A percentile compares a stretch with the other conserved stretches of the same genome.
Conservation (phyloP, 768 basidiomycete species). For the Naganishia vishniacii region DNA sequence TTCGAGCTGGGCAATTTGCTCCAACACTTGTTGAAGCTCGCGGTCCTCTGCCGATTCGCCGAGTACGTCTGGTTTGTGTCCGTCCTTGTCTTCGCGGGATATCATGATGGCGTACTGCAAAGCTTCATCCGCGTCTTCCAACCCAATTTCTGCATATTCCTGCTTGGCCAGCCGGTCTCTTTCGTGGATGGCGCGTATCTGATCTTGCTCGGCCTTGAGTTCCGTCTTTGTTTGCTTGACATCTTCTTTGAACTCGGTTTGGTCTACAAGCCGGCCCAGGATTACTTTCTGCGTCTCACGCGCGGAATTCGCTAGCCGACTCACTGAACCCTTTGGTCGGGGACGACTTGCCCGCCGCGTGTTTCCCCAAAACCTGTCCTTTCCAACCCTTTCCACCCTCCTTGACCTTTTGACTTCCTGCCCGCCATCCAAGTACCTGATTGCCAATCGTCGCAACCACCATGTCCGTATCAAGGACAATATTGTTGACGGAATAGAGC, state of each 20-base stretch:
- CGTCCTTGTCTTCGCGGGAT: slow-evolving; percentile 35
- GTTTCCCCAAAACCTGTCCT: slow-evolving; percentile 28
- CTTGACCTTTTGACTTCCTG: slow-evolving; percentile 38
- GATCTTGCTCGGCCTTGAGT: slow-evolving; percentile 23
- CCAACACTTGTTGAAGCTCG: slow-evolving; percentile 11
- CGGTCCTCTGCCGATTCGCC: slow-evolving; percentile 10
- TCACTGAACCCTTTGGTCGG: slow-evolving; percentile 28
- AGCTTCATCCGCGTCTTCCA: slow-evolving; percentile 42
- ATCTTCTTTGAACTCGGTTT: slow-evolving; percentile 36
- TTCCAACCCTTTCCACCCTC: slow-evolving; percentile 32
- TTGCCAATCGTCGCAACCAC: slow-evolving; percentile 40
- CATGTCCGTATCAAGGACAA: slow-evolving; percentile 44
- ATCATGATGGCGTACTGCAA: slow-evolving; percentile 46
- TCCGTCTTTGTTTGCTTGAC: slow-evolving; percentile 33
- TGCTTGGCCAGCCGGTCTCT: slow-evolving; percentile 31
- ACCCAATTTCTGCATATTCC: slow-evolving; percentile 39
- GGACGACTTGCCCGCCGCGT: slow-evolving; percentile 21
- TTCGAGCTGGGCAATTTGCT: slow-evolving; percentile 8
- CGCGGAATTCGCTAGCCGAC: slow-evolving; percentile 23
- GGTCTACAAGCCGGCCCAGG: slow-evolving; percentile 24
- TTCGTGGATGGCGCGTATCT: slow-evolving; percentile 14
- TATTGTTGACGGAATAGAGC: slow-evolving; percentile 38
- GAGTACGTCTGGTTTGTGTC: not conserved
- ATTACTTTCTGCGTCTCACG: not conserved
- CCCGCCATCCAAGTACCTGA: slow-evolving; percentile 42